Evolutionary conservation across 805 yeast species (phyloP), one percentile per base, ranked within the genome.

Genomic region (Myxozyma udenii): DNA sequence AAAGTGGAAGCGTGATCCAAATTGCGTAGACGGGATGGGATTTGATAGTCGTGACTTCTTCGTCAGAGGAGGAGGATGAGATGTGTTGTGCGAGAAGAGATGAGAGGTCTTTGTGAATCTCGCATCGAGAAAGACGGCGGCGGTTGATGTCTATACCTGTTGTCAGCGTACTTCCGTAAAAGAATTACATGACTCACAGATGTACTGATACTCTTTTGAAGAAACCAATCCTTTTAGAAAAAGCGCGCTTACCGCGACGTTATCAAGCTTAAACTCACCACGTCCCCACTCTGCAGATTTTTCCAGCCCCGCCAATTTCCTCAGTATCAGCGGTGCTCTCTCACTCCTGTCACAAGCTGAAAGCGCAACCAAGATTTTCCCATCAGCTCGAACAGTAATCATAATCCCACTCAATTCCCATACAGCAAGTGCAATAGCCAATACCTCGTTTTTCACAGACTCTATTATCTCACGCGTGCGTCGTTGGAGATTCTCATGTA

Each of bases 11-110:
- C 2, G 36, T 22, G 11, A 53, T 40, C 42, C 47, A 37, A 9
- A 57, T 11, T 12, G 53, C 58, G 23, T 32, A 55, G 16, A 42
- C n/a, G 2, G 58, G 53, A 35, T 48, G 36, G 22, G 33, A n/a
- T 6, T 42, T 24, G 14, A 18, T 11, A n/a, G 12, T 39, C 7
- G 21, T n/a, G 5, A 16, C 22, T 12, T 44, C 49, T 9, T 30
- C 40, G 23, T 24, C 1, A 2, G 12, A 14, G n/a, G 22, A 28
- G 5, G 24, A n/a, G 9, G 33, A 28, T 28, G 9, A 14, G 14
- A 28, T 9, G 33, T 28, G 16, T 18, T 21, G 23, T 22, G 37
- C 35, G n/a, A 53, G 21, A n/a, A 44, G 26, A 23, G 4, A 16
- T 14, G 25, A 25, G 11, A 54, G 38, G 12, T 26, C 44, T 26